These are phyloP conservation scores for Erodium moschatum DNA, from an alignment of 441 rosid genomes.

Conservation along the genomic window DNA sequence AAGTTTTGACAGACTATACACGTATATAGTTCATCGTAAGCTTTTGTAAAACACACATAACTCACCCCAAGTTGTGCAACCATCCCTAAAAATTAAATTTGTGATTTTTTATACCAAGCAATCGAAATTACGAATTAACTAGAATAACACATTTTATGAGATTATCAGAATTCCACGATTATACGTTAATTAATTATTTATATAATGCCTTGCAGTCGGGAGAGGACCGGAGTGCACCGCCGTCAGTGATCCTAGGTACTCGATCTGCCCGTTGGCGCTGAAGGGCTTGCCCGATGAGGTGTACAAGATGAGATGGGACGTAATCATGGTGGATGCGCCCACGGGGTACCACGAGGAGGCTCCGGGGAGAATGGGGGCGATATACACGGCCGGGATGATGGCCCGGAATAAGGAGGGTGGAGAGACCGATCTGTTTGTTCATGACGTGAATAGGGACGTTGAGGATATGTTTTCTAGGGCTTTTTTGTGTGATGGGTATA, in stretches of 20 bases:
- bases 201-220: slow-evolving; percentile 14
- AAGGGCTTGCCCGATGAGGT: slow-evolving; percentile 52
- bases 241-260: slow-evolving; percentile 44
- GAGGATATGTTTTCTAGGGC: slow-evolving; percentile 54
- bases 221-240: slow-evolving; percentile 29
- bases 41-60: too few species aligned
- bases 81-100: too few species aligned
- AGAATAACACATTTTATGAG: too few species aligned
- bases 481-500: slow-evolving; percentile 52
- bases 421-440: slow-evolving; percentile 62
- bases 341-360: slow-evolving; percentile 54
- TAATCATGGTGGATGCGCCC: slow-evolving; percentile 74
- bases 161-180: too few species aligned
- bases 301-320: slow-evolving; percentile 53
- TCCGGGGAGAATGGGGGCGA: slow-evolving; percentile 68
- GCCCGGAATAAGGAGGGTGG: slow-evolving; percentile 56
- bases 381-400: slow-evolving; percentile 64
- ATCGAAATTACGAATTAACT: too few species aligned
- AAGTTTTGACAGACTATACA: too few species aligned
- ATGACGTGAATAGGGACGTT: slow-evolving; percentile 47
- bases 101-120: too few species aligned
- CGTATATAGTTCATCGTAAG: too few species aligned
- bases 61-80: too few species aligned
- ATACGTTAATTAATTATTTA: too few species aligned
- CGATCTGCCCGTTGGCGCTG: slow-evolving; percentile 42